These are phyloP conservation scores for Somion occarium DNA, from an alignment of 1,284 basidiomycete genomes.

Conservation along the genomic window DNA sequence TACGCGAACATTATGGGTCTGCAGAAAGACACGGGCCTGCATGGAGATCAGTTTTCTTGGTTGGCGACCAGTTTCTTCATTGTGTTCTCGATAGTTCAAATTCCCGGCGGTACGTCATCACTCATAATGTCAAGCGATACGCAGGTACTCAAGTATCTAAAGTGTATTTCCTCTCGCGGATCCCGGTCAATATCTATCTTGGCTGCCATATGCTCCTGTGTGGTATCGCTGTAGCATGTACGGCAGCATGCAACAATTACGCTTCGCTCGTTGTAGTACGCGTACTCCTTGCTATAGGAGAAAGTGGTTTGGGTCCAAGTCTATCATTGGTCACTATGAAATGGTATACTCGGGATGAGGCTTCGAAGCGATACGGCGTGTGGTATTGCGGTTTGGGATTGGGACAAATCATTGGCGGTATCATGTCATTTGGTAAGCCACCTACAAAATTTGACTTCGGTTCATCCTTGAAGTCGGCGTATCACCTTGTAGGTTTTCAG, in stretches of 20 bases:
- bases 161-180: conserved; percentile 3
- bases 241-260: conserved; percentile 7
- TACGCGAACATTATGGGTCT: conserved; percentile 11
- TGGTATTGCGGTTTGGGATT: conserved; percentile 8
- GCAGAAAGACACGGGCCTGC: conserved; percentile 3
- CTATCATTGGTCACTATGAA: conserved; percentile 9
- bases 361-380: conserved; percentile 5
- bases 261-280: conserved; percentile 4
- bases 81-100: conserved; percentile 6
- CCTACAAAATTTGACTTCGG: not conserved
- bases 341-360: conserved; percentile 8
- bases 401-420: conserved; percentile 7
- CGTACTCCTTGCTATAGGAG: conserved; percentile 7
- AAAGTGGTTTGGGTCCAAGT: conserved; percentile 5
- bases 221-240: conserved; percentile 6
- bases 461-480: not conserved
- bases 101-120: conserved; percentile 4
- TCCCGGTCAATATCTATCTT: conserved; percentile 7
- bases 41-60: conserved; percentile 10
- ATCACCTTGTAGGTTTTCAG: conserved; percentile 4
- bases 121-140: not conserved
- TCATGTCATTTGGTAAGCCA: conserved; percentile 8
- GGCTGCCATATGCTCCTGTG: conserved; percentile 7
- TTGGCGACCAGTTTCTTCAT: conserved; percentile 9
- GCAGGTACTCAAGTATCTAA: not conserved